These are phyloP conservation scores for Cladosporium sp. DNA, from an alignment of 2,329 filamentous ascomycete genomes.

Conservation along the genomic window DNA sequence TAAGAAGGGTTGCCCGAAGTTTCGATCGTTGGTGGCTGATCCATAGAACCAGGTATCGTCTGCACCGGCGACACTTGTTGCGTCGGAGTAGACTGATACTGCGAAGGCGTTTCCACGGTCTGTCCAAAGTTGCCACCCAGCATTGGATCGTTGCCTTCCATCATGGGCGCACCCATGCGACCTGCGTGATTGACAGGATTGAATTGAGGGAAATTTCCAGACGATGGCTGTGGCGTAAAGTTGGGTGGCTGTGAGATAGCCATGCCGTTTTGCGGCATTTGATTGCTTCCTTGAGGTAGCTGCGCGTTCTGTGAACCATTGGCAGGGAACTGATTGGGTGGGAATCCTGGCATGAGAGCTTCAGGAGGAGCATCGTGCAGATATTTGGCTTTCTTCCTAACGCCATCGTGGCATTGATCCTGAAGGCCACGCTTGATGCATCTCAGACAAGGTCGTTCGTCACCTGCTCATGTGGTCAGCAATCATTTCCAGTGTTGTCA, in stretches of 20 bases:
- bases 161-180: slow-evolving; percentile 45
- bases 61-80: slow-evolving; percentile 50
- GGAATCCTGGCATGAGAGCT: slow-evolving; percentile 82
- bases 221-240: slow-evolving; percentile 47
- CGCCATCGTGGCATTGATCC: slow-evolving; percentile 90
- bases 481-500: slow-evolving; percentile 10
- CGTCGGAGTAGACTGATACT: slow-evolving; percentile 62
- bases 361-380: slow-evolving; percentile 93
- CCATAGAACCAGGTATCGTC: slow-evolving; percentile 51
- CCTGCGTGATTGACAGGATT: slow-evolving; percentile 32
- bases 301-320: slow-evolving; percentile 17
- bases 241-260: slow-evolving; percentile 38
- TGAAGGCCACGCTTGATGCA: slow-evolving; percentile 93
- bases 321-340: slow-evolving; percentile 58
- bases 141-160: slow-evolving; percentile 40
- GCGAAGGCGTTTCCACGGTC: slow-evolving; percentile 62
- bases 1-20: slow-evolving; percentile 48
- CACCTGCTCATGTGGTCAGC: slow-evolving; percentile 61
- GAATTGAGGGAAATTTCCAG: slow-evolving; percentile 45
- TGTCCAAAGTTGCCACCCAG: slow-evolving; percentile 41
- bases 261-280: slow-evolving; percentile 25
- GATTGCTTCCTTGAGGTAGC: slow-evolving; percentile 4
- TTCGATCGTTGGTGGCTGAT: slow-evolving; percentile 30
- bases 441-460: slow-evolving; percentile 89
- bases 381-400: slow-evolving; percentile 98